Evolutionary conservation across 1,284 basidiomycete species (phyloP), one percentile per base, ranked within the genome.

Genomic region (Sporisorium graminicola): DNA sequence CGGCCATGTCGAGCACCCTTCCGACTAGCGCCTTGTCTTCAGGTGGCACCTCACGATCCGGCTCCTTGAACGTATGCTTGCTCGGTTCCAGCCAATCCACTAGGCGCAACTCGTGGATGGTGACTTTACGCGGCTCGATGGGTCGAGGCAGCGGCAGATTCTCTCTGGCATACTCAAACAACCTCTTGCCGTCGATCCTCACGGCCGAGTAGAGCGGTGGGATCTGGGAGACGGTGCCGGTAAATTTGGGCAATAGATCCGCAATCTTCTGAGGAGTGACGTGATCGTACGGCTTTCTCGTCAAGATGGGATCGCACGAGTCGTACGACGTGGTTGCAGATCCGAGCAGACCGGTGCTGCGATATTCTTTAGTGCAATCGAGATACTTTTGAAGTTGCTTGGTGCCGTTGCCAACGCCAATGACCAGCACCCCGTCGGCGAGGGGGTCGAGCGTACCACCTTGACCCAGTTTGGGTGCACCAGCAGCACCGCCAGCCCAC

Each of bases 291-390:
- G 92, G 90, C 27, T 92, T 92, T 2, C 77, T 73, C 9, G 58
- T 59, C 31, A 85, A 47, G 13, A 85, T 73, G 0, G 56, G 90
- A 88, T 59, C 92, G 89, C 59, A 95, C 90, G 92, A 91, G 85
- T 99, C 97, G 86, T 97, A 98, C 1, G 93, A 92, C 78, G 98
- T 95, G 4, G 97, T 99, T 82, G 96, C 92, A 78, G 93, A 94
- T 5, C 97, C 97, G 2, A 99, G 89, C 9, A 99, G 87, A 73
- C 94, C 96, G 2, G 92, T 95, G 24, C 94, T 92, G 63, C 90
- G 90, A 85, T 99, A 99, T 46, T 77, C 77, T 90, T 99, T 99
- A 31, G 92, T 90, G 84, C 96, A 96, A 81, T 93, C 91, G 54
- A 99, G 88, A 85, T 98, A 97, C 61, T 92, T 89, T 37, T 89